These are phyloP conservation scores for Antarctomyces pellizariae DNA, from an alignment of 495 filamentous ascomycete genomes.

Conservation along the genomic window DNA sequence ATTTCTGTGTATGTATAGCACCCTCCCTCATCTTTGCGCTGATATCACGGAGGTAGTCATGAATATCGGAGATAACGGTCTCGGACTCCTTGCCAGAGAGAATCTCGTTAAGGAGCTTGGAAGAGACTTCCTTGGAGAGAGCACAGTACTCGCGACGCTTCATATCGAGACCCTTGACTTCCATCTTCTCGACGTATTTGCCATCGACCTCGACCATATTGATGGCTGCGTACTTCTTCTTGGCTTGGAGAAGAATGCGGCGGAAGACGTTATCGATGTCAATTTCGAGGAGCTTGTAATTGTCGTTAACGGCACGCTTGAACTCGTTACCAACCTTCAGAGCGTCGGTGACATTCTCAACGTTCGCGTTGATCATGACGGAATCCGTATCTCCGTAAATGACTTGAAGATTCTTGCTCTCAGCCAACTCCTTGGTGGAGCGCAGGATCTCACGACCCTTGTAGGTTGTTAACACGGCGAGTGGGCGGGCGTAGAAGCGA, in stretches of 20 bases:
- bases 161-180: slow-evolving; percentile 98
- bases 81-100: slow-evolving; percentile 86
- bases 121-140: slow-evolving; percentile 80
- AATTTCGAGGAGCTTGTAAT: slow-evolving; percentile 77
- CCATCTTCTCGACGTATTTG: slow-evolving; percentile 79
- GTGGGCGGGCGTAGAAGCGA: slow-evolving; percentile 83
- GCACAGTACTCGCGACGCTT: slow-evolving; percentile 86
- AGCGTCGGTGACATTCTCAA: slow-evolving; percentile 77
- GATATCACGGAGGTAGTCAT: slow-evolving; percentile 73
- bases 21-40: slow-evolving; percentile 61
- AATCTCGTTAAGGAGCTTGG: slow-evolving; percentile 64
- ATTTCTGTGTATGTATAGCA: slow-evolving; percentile 52
- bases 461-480: slow-evolving; percentile 88
- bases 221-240: slow-evolving; percentile 98
- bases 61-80: slow-evolving; percentile 65
- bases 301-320: slow-evolving; percentile 56
- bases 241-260: slow-evolving; percentile 77
- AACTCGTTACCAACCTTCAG: slow-evolving; percentile 58
- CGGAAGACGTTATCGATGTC: slow-evolving; percentile 97
- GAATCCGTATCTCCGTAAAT: slow-evolving; percentile 99
- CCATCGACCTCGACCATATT: slow-evolving; percentile 78
- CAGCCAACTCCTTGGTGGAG: slow-evolving; percentile 84
- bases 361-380: slow-evolving; percentile 98
- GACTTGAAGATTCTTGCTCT: slow-evolving; percentile 67
- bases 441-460: slow-evolving; percentile 95